Base-by-base conservation (phyloP, 2,329 filamentous ascomycete species). In the Coniochaeta hoffmannii region DNA sequence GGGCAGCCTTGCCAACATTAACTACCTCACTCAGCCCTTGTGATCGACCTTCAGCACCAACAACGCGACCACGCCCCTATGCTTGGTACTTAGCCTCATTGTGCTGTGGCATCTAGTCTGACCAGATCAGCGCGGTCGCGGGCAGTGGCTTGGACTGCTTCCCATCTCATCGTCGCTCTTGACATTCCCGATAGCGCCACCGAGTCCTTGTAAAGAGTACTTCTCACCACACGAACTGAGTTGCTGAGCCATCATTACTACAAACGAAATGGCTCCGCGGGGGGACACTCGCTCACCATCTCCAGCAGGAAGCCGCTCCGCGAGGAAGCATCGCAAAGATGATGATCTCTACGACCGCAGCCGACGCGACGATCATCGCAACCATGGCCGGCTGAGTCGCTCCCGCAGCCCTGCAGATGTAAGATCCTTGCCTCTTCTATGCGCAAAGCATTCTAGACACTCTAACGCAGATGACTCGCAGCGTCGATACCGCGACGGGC, bases 301-400 rank as follows among this genome's bases (percentile, higher is more conserved):
- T 85, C 88, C 88, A 86, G 85, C 87, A 91, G 88, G 88, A 84
- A 90, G 88, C 80, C 86, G 88, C 73, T 85, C 84, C 73, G 83
- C 85, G 68, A 86, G 84, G 76, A 87, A 83, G 75, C 82, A 74
- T 67, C 80, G 79, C 65, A 81, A 84, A 72, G 78, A 81, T 73
- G 79, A 81, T 70, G 76, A 74, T 64, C 83, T 83, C 70, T 81
- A 75, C 54, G 76, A 77, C 56, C 71, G 75, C 52, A 76, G 71
- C 59, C 66, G 77, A 60, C 73, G 76, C 58, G 74, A 77, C 65
- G 73, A 75, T 61, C 72, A 74, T 56, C 73, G 76, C 66, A 76
- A 79, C 63, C 67, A 73, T 66, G 78, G 80, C 58, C 78, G 81
- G 31, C 15, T 38, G 17, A 53, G 50, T 57, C 79, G 82, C 58